Evolutionary conservation across 306 rosid genomes (phyloP).

Genomic region (Gleditsia sinensis): DNA sequence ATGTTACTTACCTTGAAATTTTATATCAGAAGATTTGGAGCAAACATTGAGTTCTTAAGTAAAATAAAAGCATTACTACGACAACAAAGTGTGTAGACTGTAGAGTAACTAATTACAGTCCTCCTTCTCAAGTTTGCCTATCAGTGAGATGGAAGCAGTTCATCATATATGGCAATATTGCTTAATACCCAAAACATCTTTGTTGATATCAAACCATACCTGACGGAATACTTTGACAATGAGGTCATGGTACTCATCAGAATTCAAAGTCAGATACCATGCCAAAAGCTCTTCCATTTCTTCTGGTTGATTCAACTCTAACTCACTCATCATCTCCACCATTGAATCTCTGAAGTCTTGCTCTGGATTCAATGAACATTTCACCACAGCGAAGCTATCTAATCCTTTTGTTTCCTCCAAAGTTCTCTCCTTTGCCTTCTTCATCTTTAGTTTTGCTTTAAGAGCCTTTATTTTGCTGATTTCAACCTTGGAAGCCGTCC

Average conservation of each 20-base stretch:
- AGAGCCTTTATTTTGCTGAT: slow-evolving; percentile 69
- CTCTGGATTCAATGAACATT: slow-evolving; percentile 68
- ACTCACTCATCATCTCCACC: slow-evolving; percentile 88
- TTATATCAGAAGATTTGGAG: slow-evolving; percentile 7
- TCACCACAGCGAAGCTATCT: slow-evolving; percentile 83
- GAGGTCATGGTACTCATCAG: slow-evolving; percentile 80
- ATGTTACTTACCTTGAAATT: slow-evolving; percentile 7
- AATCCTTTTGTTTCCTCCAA: slow-evolving; percentile 40
- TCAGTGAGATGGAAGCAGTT: slow-evolving; percentile 17
- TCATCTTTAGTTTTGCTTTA: slow-evolving; percentile 63
- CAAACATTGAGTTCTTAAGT: not conserved
- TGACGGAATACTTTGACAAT: slow-evolving; percentile 84
- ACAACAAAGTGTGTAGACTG: slow-evolving; percentile 1
- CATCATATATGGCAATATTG: slow-evolving; percentile 39
- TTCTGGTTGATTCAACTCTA: slow-evolving; percentile 54
- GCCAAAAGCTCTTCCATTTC: slow-evolving; percentile 89
- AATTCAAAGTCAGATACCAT: slow-evolving; percentile 82
- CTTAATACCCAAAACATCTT: slow-evolving; percentile 42
- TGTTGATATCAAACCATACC: slow-evolving; percentile 81
- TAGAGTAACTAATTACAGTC: slow-evolving; percentile 29
- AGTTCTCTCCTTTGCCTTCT: slow-evolving; percentile 41
- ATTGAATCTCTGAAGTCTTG: slow-evolving; percentile 95
- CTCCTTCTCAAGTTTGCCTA: not conserved
- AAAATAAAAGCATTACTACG: slow-evolving; percentile 31
- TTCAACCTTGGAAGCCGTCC: slow-evolving; percentile 69